Evolutionary conservation across 2,329 filamentous ascomycete species (phyloP).

Genomic region (Diaporthe sp.): DNA sequence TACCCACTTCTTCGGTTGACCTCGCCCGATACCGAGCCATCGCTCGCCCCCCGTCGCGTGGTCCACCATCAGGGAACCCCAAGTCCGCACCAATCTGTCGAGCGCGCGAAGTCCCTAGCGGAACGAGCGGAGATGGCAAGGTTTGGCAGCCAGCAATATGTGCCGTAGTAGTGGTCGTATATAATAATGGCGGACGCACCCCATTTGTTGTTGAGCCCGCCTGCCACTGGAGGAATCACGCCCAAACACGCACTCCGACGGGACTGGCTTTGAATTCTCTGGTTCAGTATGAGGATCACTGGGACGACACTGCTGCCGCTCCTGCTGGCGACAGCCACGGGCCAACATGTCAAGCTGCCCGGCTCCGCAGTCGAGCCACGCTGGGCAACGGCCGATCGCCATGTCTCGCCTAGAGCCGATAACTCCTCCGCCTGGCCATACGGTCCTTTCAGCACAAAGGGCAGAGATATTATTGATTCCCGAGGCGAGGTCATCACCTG

Average conservation of each 20-base stretch:
- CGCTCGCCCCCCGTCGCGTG: constrained; percentile 1
- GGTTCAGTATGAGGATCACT: constrained; percentile 22
- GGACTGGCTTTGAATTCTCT: neutral
- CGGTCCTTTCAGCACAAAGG: constrained; percentile 55
- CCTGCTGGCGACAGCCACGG: constrained; percentile 31
- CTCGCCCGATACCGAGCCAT: constrained; percentile 27
- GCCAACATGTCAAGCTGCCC: constrained; percentile 32
- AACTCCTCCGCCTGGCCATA: constrained; percentile 53
- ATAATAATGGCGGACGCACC: constrained; percentile 24
- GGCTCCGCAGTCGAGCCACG: constrained; percentile 44
- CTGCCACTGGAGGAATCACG: neutral
- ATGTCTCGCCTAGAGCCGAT: constrained; percentile 45
- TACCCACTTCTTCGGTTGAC: constrained; percentile 37
- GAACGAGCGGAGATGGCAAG: neutral
- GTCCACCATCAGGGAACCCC: neutral
- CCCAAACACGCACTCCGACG: neutral
- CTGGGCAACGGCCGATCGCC: constrained; percentile 48
- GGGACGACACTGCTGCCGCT: constrained; percentile 33
- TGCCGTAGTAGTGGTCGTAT: neutral
- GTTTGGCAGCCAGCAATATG: neutral
- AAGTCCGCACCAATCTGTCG: constrained; percentile 28
- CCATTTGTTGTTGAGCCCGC: neutral
- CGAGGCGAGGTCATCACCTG: constrained; percentile 54
- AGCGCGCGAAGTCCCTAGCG: neutral
- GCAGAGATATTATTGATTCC: constrained; percentile 55